Conservation (phyloP, 78 protist species). For the Dictyostelium brefeldianum region DNA sequence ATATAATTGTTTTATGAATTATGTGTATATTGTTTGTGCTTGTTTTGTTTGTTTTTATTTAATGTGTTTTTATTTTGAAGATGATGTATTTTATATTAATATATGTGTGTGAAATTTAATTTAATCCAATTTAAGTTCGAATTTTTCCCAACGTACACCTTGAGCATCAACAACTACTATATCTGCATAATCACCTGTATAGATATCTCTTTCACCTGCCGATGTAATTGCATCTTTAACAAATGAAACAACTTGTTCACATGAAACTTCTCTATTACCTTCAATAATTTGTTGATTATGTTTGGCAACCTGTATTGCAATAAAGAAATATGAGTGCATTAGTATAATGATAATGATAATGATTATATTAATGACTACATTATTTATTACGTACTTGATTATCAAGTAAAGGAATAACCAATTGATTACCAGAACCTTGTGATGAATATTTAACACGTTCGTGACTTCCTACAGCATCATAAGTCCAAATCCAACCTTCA, state of each 20-base stretch:
- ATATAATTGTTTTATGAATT: neutral
- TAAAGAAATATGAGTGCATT: neutral
- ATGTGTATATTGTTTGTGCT: neutral
- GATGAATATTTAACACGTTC: slow-evolving; percentile 87
- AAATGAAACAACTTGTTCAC: slow-evolving; percentile 89
- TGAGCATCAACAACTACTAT: slow-evolving; percentile 84
- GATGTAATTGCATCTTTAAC: slow-evolving; percentile 94
- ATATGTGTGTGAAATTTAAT: neutral
- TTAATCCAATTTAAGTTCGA: slow-evolving; percentile 80
- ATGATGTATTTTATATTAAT: neutral
- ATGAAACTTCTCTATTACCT: slow-evolving; percentile 57
- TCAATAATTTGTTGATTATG: slow-evolving; percentile 46
- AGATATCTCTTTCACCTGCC: slow-evolving; percentile 99
- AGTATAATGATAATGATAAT: neutral
- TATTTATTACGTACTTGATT: slow-evolving; percentile 83
- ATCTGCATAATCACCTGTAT: slow-evolving; percentile 98
- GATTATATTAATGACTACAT: neutral
- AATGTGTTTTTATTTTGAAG: neutral
- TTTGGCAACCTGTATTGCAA: slow-evolving; percentile 62
- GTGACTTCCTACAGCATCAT: slow-evolving; percentile 98
- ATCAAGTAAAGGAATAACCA: slow-evolving; percentile 98
- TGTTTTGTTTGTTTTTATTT: neutral
- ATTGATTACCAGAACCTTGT: slow-evolving; percentile 93
- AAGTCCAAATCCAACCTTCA: slow-evolving; percentile 93
- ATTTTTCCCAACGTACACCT: slow-evolving; percentile 75